These are phyloP conservation scores for Neofusicoccum kwambonambiense DNA, from an alignment of 2,329 filamentous ascomycete species.

Conservation along the genomic window DNA sequence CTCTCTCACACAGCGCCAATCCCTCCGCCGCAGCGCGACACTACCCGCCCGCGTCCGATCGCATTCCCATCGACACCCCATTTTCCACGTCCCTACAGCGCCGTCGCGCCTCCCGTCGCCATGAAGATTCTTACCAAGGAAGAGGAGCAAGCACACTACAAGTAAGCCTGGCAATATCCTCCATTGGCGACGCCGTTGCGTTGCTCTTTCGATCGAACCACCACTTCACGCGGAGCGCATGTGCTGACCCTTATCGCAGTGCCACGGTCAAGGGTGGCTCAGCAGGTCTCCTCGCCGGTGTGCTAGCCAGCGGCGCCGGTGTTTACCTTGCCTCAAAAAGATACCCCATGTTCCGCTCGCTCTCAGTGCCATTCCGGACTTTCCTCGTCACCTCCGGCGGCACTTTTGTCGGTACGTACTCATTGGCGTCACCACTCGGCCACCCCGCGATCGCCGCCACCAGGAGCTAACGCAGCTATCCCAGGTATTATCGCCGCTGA, in stretches of 20 bases:
- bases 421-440: background rate
- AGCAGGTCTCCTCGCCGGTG: conserved; percentile 68
- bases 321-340: conserved; percentile 67
- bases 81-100: background rate
- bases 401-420: conserved; percentile 68
- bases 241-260: conserved; percentile 36
- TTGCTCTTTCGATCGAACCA: too few species aligned
- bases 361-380: conserved; percentile 85
- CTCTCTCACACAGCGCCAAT: background rate
- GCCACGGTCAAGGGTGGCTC: conserved; percentile 76
- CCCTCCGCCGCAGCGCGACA: background rate
- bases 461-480: conserved; percentile 20
- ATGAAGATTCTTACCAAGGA: conserved; percentile 98
- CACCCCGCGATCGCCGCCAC: background rate
- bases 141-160: conserved; percentile 85
- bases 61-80: background rate
- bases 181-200: background rate
- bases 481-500: conserved; percentile 79
- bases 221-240: background rate
- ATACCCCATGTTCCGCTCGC: conserved; percentile 73
- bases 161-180: conserved; percentile 40
- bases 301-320: conserved; percentile 64
- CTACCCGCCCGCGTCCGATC: background rate
- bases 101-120: conserved; percentile 27
- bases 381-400: conserved; percentile 82